Conservation (phyloP, 495 filamentous ascomycete species). For the Parathielavia hyrcaniae region DNA sequence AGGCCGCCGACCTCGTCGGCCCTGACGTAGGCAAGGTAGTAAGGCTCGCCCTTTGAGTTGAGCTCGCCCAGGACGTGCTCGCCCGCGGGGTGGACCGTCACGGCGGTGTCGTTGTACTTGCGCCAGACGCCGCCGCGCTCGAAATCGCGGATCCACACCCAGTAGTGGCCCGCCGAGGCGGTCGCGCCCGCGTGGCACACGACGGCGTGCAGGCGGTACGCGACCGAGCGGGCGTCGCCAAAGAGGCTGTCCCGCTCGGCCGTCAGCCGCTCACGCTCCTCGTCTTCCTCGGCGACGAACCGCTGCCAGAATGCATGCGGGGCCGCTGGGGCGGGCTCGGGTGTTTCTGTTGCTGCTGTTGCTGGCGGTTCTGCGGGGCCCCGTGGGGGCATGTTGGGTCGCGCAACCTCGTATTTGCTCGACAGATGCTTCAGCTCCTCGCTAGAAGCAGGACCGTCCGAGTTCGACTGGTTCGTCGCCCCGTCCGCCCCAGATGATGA, state of each 20-base stretch:
- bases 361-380: not conserved
- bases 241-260: conserved; percentile 57
- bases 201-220: conserved; percentile 84
- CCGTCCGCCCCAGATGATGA: not conserved
- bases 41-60: conserved; percentile 64
- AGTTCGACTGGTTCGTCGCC: no score
- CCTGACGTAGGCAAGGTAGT: conserved; percentile 81
- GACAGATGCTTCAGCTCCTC: conserved; percentile 3
- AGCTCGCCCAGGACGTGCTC: conserved; percentile 59
- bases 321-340: not conserved
- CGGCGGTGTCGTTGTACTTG: conserved; percentile 85
- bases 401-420: not conserved
- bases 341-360: not conserved
- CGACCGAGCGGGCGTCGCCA: conserved; percentile 48
- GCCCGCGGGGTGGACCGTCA: conserved; percentile 53
- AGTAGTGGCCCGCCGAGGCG: conserved; percentile 76
- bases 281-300: conserved; percentile 13
- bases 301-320: not conserved
- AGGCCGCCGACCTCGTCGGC: conserved; percentile 54
- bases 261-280: conserved; percentile 10
- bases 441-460: not conserved
- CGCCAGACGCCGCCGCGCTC: conserved; percentile 69
- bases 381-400: not conserved
- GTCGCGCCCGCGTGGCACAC: conserved; percentile 75
- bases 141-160: conserved; percentile 94